Evolutionary conservation across 768 basidiomycete genomes (phyloP), one percentile per base, ranked within the genome.

Genomic region (Pisolithus albus): DNA sequence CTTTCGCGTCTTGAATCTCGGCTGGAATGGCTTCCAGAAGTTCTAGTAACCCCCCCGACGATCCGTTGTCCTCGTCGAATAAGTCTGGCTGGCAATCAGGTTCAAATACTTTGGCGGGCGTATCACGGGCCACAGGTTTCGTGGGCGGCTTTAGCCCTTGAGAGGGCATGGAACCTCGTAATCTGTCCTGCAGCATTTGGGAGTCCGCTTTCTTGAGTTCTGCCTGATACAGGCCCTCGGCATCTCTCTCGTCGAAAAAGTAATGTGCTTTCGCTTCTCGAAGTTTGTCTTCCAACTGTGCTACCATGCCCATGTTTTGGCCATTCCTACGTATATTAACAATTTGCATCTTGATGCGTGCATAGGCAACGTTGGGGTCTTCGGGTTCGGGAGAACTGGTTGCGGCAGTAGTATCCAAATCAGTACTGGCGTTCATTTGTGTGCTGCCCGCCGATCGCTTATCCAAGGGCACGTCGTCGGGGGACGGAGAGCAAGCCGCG

Each of bases 241-340:
- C 88, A 54, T 86, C 83, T 50, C 69, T 72, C 58, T 80, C 75
- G 51, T 87, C 75, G 60, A 92, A 92, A 51, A 89, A 78, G 57
- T 88, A 88, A 63, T 84, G 73, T 21, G 71, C 68, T 60, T 77
- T 76, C 23, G 82, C 62, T 21, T 61, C 65, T 41, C 70, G 63
- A 38, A 88, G 64, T 38, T 72, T 78, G 45, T 68, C 59, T 9
- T 72, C 75, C 36, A 87, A 63, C 24, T 69, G 61, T 50, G 65
- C 67, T 11, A 72, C 57, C 24, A 68, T 60, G 18, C 62, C 51
- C n/a, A 61, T 54, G 43, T 37, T 61, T 59, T 41, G 56, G 43
- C 58, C 58, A 6, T n/a, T 15, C 23, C 66, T 59, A 26, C 65
- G 67, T 21, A 82, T 67, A 46, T 72, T 67, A 48, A 77, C 68